Evolutionary conservation across 345 rosid genomes (phyloP), one percentile per base, ranked within the genome.

Genomic region (Ceriops tagal): DNA sequence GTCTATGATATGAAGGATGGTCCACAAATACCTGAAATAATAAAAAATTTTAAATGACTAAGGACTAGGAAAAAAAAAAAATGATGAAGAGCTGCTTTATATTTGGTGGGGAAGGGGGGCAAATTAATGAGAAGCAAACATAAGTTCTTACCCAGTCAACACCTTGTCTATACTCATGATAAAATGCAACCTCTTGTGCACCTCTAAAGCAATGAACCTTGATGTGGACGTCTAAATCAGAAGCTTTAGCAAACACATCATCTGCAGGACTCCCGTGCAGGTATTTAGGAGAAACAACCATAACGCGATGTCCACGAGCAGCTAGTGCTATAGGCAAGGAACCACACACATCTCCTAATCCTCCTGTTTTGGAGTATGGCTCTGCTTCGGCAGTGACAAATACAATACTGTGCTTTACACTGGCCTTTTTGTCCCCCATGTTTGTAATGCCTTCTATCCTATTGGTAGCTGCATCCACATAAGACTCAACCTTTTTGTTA

Each of bases 281-380:
- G 75, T 95, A 95, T 62, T 89, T 85, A 19, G 99, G 97, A 77
- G 96, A 84, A 71, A 95, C 80, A 73, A 93, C 97, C 98, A 95
- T 91, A 9, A 95, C 97, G 47, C 99, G 92, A 62, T 93, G 97
- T 16, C 98, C 96, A 34, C 85, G 89, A 18, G 75, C 71, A 71
- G 96, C 96, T 52, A 93, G 62, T 31, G 90, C 92, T 64, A 84
- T 76, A 0, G 98, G 98, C 90, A 93, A 82, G 74, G 98, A 95
- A 57, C 99, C 96, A 75, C 96, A 91, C 43, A 95, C 99, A 82
- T 95, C 99, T 65, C 96, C 97, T 60, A 95, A 47, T 61, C 99
- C 97, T 61, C 99, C 99, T 1, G 99, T 91, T 79, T 95, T 95
- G 0, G 99, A 95, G 78, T 88, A 95, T n/a, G 97, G 99, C 66